These are phyloP conservation scores for Nyssa sinensis DNA, from an alignment of 148 eudicot genomes.

Conservation along the genomic window DNA sequence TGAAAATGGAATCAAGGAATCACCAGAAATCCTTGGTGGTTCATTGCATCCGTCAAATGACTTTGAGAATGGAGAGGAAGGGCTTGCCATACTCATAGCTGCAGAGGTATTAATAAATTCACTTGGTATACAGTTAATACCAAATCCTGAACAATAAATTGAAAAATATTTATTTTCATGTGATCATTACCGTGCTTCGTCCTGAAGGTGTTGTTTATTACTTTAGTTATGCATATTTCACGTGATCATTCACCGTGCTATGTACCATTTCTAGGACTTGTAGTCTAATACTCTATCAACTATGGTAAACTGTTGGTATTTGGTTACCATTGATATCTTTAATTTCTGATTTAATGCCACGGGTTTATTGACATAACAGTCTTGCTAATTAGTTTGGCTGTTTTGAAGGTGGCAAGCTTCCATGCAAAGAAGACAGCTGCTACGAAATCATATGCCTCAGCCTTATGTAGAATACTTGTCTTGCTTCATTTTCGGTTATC, in stretches of 20 bases:
- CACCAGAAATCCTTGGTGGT: conserved; percentile 29
- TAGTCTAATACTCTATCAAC: too few species aligned
- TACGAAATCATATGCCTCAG: conserved; percentile 73
- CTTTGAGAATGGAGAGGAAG: conserved; percentile 78
- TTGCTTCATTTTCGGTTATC: conserved; percentile 59
- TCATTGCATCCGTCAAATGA: conserved; percentile 42
- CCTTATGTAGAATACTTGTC: conserved; percentile 60
- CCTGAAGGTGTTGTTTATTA: neutral
- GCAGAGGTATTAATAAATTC: conserved; percentile 55
- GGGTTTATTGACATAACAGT: neutral
- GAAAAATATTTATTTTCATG: neutral
- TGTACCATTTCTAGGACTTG: too few species aligned
- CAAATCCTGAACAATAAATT: neutral
- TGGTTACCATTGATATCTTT: neutral
- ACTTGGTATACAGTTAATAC: neutral
- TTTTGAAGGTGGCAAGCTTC: conserved; percentile 52
- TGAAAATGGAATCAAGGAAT: conserved; percentile 26
- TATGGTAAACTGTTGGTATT: neutral
- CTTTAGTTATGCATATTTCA: neutral
- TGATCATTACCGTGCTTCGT: neutral
- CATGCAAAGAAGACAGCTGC: conserved; percentile 67
- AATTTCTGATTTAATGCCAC: neutral
- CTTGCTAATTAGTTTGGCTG: conserved; percentile 6
- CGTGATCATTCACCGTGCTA: too few species aligned
- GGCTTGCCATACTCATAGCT: conserved; percentile 82